Evolutionary conservation across 148 eudicot species (phyloP).

Genomic region (Arctostaphylos glauca): DNA sequence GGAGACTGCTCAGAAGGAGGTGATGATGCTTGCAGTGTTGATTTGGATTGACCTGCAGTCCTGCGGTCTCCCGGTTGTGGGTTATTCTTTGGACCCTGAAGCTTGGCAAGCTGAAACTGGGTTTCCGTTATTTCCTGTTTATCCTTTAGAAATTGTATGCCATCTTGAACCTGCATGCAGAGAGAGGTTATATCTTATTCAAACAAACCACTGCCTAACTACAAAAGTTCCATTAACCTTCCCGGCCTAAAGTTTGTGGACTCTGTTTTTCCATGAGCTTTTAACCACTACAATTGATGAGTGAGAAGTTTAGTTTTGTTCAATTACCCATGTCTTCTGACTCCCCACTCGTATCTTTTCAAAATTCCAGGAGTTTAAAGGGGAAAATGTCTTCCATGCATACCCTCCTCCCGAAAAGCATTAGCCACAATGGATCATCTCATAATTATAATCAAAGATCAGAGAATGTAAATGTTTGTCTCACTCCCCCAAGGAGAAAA

Average conservation of each 20-base stretch:
- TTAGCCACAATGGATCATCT: not conserved
- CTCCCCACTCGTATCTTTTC: not conserved
- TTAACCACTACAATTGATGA: not conserved
- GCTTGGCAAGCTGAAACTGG: slow-evolving; percentile 18
- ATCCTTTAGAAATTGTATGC: slow-evolving; percentile 13
- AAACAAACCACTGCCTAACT: not conserved
- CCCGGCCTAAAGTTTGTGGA: not conserved
- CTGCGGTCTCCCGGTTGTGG: slow-evolving; percentile 9
- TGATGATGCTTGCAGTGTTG: slow-evolving; percentile 1
- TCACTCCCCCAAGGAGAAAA: not conserved
- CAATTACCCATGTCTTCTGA: not conserved
- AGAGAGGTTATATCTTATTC: not conserved
- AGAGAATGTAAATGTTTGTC: not conserved
- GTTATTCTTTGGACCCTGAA: not conserved
- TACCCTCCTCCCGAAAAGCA: too few relatives aligned
- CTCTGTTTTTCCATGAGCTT: not conserved
- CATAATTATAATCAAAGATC: not conserved
- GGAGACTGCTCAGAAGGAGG: not conserved
- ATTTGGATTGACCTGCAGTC: slow-evolving; percentile 8
- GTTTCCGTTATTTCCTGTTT: slow-evolving; percentile 24
- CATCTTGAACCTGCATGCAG: slow-evolving; percentile 20
- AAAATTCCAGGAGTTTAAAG: not conserved
- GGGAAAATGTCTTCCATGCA: not conserved
- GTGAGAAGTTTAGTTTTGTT: not conserved
- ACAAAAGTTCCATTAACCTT: not conserved